Base-by-base conservation (phyloP, 768 basidiomycete genomes). In the Naganishia vaughanmartiniae region DNA sequence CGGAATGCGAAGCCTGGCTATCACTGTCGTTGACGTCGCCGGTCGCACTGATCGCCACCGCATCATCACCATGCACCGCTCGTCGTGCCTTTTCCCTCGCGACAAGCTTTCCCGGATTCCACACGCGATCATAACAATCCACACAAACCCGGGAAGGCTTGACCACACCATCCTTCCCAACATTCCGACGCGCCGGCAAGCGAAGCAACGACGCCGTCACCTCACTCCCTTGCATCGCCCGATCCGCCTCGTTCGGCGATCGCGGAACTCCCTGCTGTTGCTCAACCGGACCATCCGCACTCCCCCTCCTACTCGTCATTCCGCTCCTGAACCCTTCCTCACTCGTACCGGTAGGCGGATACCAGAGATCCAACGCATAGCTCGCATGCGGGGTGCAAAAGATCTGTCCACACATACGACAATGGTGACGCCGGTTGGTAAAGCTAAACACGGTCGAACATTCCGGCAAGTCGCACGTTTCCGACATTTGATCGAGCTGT, bases 331-430 rank as follows among this genome's bases (percentile, higher is more conserved):
- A 12, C 2, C 54, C 67, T 14, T 70, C 51, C n/a, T 36, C 60
- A 19, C 53, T 36, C 42, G 42, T 42, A 24, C 63, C 57, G 11
- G 58, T 54, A n/a, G 60, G 51, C 46, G 69, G 60, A 31, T 54
- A 70, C 58, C 60, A 70, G 2, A 72, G 60, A 21, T 45, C 60
- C 28, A 72, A 42, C 12, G 51, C 45, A 28, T 30, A 65, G 15
- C 57, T 39, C 28, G 67, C 56, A 36, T 72, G 71, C 0, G 30
- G 57, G 11, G 63, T 54, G 33, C 71, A 72, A 30, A 69, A 72
- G 63, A 72, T 66, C 21, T 58, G 57, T n/a, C 71, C 71, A 34
- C 71, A 72, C 26, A 30, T 55, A 28, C 71, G 66, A 66, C 71
- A 72, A 54, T 72, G 71, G 51, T 72, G 71, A 26, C 67, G 67